Percentiles rank a stretch among this genome's conserved stretches.
phyloP scores from a whole-genome alignment of 768 basidiomycete species.

The Nidularia sp. region DNA sequence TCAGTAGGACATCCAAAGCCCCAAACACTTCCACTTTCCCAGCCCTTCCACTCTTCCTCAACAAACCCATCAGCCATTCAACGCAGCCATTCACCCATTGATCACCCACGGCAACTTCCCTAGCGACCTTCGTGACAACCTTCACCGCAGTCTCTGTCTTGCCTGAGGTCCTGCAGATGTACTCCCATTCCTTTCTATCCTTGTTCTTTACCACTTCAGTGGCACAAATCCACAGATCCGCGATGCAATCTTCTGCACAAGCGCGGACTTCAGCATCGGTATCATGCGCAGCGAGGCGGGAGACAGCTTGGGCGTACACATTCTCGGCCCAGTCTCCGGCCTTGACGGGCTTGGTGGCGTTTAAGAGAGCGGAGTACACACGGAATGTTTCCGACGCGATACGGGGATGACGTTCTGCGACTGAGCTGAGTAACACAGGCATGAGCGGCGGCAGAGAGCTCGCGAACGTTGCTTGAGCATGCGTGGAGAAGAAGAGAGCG shows the following conservation, averaged over 20 bases:
- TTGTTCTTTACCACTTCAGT: slow-evolving; percentile 65
- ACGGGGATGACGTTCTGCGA: slow-evolving; percentile 83
- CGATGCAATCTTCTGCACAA: slow-evolving; percentile 78
- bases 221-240: slow-evolving; percentile 84
- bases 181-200: slow-evolving; percentile 76
- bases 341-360: slow-evolving; percentile 67
- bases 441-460: slow-evolving; percentile 63
- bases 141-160: slow-evolving; percentile 73
- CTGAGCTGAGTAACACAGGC: slow-evolving; percentile 68
- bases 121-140: slow-evolving; percentile 83
- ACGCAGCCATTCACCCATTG: slow-evolving; percentile 81
- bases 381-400: slow-evolving; percentile 86
- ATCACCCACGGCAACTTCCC: slow-evolving; percentile 63
- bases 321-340: slow-evolving; percentile 61
- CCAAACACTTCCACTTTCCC: slow-evolving; percentile 80
- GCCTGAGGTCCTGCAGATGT: slow-evolving; percentile 65
- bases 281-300: slow-evolving; percentile 69
- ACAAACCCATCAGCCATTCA: slow-evolving; percentile 68
- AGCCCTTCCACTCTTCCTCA: slow-evolving; percentile 74
- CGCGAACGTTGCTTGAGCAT: slow-evolving; percentile 57
- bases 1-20: slow-evolving; percentile 69
- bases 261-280: slow-evolving; percentile 90
- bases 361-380: slow-evolving; percentile 80
- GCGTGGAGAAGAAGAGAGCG: slow-evolving; percentile 71
- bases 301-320: slow-evolving; percentile 72